Percentiles rank a stretch among this genome's conserved stretches.
These are phyloP conservation scores for Luvunga scandens DNA, from an alignment of 345 rosid genomes.

Conservation along the genomic window DNA sequence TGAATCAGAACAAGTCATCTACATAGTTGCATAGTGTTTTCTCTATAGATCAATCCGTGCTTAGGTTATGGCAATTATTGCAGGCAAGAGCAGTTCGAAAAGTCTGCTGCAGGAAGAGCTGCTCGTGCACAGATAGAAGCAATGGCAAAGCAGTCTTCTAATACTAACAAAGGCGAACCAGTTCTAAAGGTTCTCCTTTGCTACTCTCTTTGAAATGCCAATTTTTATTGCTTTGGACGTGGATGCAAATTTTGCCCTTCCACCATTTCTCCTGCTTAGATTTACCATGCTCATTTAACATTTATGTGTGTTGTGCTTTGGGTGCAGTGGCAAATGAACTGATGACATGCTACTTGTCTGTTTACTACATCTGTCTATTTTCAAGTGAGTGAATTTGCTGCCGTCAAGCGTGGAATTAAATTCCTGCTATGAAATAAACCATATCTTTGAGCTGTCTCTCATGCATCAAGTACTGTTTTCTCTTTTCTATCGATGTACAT, in stretches of 20 bases:
- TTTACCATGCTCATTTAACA: constrained; percentile 10
- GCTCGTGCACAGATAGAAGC: constrained; percentile 73
- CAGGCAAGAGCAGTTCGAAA: constrained; percentile 87
- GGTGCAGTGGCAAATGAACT: constrained; percentile 70
- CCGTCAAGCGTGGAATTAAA: neutral
- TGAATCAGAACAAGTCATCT: neutral
- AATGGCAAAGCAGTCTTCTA: constrained; percentile 75
- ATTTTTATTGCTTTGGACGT: neutral
- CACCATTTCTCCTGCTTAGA: constrained; percentile 6
- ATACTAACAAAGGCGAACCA: constrained; percentile 75
- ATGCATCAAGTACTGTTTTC: neutral
- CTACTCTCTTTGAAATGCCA: neutral
- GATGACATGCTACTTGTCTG: constrained; percentile 14
- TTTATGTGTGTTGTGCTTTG: constrained; percentile 20
- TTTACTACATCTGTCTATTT: constrained; percentile 12
- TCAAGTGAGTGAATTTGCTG: constrained; percentile 17
- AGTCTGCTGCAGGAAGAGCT: constrained; percentile 92
- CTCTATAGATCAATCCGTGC: neutral
- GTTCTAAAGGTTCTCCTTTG: constrained; percentile 62
- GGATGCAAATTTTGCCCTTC: neutral
- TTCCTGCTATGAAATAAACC: neutral
- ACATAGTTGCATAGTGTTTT: neutral
- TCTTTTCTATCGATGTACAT: neutral
- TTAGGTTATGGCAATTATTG: neutral
- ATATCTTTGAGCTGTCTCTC: neutral